Evolutionary conservation across 768 basidiomycete genomes (phyloP).

Genomic region (Mycena sanguinolenta): DNA sequence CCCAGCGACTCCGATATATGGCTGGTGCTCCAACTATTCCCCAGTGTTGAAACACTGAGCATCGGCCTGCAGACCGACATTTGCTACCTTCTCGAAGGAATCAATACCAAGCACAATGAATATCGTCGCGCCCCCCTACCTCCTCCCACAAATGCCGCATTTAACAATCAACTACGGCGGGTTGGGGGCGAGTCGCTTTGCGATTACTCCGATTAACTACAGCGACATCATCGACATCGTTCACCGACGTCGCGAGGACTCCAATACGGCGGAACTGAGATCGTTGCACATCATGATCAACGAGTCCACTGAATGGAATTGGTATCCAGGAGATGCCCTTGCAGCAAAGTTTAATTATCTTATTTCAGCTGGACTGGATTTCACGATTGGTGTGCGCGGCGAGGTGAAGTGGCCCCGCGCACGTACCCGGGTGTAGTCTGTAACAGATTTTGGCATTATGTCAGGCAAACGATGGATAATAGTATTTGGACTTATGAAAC

Average conservation of each 20-base stretch:
- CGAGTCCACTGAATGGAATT: background rate
- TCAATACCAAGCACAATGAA: background rate
- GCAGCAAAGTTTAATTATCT: background rate
- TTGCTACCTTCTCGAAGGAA: background rate
- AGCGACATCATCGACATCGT: background rate
- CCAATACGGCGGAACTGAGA: background rate
- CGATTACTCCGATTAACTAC: background rate
- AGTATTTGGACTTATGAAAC: too few relatives aligned
- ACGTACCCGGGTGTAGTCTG: too few relatives aligned
- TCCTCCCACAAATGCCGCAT: background rate
- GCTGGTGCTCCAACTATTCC: background rate
- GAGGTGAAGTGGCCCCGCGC: too few relatives aligned
- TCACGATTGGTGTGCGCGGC: background rate
- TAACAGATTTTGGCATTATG: too few relatives aligned
- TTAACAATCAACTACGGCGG: background rate
- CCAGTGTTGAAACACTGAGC: background rate
- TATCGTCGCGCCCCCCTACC: constrained; percentile 35
- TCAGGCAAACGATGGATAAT: too few relatives aligned
- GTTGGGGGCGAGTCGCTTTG: too few relatives aligned
- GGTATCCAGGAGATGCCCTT: background rate
- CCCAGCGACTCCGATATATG: background rate
- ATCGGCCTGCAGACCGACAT: background rate
- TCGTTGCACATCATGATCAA: background rate
- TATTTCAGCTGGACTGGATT: background rate
- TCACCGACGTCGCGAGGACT: background rate